phyloP scores from a whole-genome alignment of 805 yeast species.

The Candida vartiovaarae region DNA sequence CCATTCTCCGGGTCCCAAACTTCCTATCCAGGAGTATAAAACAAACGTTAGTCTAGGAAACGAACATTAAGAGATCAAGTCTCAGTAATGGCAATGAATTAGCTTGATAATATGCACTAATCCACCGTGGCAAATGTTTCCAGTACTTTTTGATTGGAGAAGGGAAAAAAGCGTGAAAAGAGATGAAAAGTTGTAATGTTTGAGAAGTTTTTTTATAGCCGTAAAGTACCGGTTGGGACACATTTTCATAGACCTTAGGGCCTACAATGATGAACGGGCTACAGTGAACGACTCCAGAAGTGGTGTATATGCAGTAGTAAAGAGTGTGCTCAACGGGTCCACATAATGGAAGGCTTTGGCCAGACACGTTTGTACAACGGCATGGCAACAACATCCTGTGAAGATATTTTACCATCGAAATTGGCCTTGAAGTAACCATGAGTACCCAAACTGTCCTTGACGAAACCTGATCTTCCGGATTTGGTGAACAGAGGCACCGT shows the following conservation, averaged over 20 bases:
- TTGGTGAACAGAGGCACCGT: slow-evolving; percentile 90
- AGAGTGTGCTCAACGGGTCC: slow-evolving; percentile 20
- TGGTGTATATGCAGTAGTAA: neutral
- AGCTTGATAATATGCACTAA: slow-evolving; percentile 21
- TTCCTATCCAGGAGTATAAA: slow-evolving; percentile 26
- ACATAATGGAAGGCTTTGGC: slow-evolving; percentile 51
- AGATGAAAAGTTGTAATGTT: slow-evolving; percentile 2
- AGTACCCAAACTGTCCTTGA: slow-evolving; percentile 93
- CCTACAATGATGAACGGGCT: too few species aligned
- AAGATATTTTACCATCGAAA: slow-evolving; percentile 81
- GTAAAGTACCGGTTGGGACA: neutral
- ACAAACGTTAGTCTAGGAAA: slow-evolving; percentile 20
- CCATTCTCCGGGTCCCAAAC: slow-evolving; percentile 24
- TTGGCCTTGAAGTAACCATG: slow-evolving; percentile 97
- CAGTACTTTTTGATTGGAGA: slow-evolving; percentile 27
- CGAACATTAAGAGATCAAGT: slow-evolving; percentile 24
- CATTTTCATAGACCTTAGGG: neutral
- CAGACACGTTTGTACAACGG: slow-evolving; percentile 88
- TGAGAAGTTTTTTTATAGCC: neutral
- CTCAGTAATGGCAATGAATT: slow-evolving; percentile 27
- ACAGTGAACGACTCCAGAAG: neutral
- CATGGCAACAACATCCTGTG: slow-evolving; percentile 94
- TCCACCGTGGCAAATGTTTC: slow-evolving; percentile 29
- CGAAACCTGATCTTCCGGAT: slow-evolving; percentile 88
- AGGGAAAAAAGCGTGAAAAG: slow-evolving; percentile 12